Base-by-base conservation (phyloP, 768 basidiomycete species). In the Psilocybe cubensis region DNA sequence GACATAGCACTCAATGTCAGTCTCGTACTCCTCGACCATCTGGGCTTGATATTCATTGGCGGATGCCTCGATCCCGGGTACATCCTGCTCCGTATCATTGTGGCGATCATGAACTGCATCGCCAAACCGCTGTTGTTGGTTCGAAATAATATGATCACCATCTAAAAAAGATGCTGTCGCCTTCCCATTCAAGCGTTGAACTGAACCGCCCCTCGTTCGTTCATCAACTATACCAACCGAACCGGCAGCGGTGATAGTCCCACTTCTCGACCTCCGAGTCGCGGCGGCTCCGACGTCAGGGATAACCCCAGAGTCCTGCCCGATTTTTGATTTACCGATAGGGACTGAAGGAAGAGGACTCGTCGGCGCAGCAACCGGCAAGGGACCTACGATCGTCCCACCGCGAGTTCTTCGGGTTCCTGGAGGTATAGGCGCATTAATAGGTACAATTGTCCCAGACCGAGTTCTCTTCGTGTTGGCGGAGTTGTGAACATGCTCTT, bases 381-480 rank as follows among this genome's bases (percentile, higher is more conserved):
- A 43, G 3, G 70, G 70, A 35, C 70, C 70, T 33, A 74, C 53
- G 48, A 74, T 65, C 4, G 72, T 74, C 2, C 73, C 74, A 53
- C 70, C 70, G 23, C 73, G 67, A 17, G 70, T 72, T 33, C 71
- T 63, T 44, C 72, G 46, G 11, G 65, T 57, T n/a, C 56, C 55
- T 54, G 54, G 41, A 12, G 57, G 45, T n/a, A 54, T 49, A n/a
- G 52, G 44, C 1, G 51, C 42, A 24, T 50, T 28, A 40, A 52
- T 54, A 52, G 58, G n/a, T 76, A 83, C 47, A 77, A 81, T 50
- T 75, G 82, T 65, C 77, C 84, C 51, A 79, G 84, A 58, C 74
- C 80, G 23, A 75, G 82, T 70, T 46, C 65, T 65, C 54, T 46
- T 63, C 3, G 63, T 58, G 21, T 57, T 56, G 12, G 45, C 47